Evolutionary conservation across 495 filamentous ascomycete genomes (phyloP), one percentile per base, ranked within the genome.

Genomic region (Articulospora tetracladia): DNA sequence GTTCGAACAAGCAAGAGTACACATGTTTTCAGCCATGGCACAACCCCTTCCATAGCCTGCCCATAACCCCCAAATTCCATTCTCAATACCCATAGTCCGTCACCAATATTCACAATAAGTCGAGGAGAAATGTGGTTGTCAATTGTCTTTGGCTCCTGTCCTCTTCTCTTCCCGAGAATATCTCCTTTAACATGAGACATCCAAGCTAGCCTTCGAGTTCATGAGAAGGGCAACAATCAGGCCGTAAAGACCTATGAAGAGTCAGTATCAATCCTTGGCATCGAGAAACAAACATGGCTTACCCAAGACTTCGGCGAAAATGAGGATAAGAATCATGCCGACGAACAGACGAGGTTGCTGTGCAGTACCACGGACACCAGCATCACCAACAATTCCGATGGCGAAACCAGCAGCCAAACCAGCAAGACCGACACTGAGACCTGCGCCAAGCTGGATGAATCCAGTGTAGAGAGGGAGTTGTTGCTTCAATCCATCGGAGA

Each of bases 291-390:
- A 50, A 17, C 17, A 25, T 23, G 22, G 79, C 86, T 64, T 78
- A 92, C 92, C 94, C 86, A 98, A 77, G 64, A 98, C 94, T 96
- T 98, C 94, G 70, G 95, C 94, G 82, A 98, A 98, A 96, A 98
- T 98, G 81, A 98, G 92, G 82, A 98, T 98, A 70, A 98, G 79
- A 80, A 98, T 98, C 94, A 98, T 98, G 81, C 94, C 94, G 76
- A 98, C 94, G 80, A 97, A 98, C 55, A 98, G 85, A 69, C 93
- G 83, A 50, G 94, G 95, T 76, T 98, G 94, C 74, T 98, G 94
- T 63, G 94, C 94, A 68, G 95, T 93, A 78, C 94, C 94, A 68
- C 94, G 89, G 63, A 98, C 94, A 91, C 94, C 94, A 71, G 94
- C 94, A 70, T 98, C 94, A 85, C 94, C 94, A 58, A 98, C 94